Evolutionary conservation across 2,329 filamentous ascomycete species (phyloP), one percentile per base, ranked within the genome.

Genomic region (Tolypocladium amazonense): DNA sequence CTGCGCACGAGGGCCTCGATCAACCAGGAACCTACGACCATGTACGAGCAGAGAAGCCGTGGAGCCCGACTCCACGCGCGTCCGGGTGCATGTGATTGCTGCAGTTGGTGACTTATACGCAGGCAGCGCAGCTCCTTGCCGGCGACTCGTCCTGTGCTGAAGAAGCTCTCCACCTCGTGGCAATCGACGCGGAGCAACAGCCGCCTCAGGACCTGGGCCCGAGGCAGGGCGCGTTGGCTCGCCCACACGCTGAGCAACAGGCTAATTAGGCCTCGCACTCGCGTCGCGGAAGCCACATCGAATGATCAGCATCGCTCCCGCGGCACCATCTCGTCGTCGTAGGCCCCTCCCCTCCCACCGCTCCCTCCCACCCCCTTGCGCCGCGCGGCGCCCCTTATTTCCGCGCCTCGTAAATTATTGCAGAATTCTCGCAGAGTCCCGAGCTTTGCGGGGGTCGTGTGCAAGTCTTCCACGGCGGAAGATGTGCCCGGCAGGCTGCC

Each of bases 231-330:
- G 45, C 25, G 12, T 23, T 27, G 43, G n/a, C n/a, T n/a, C n/a
- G n/a, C n/a, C 12, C 8, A 14, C n/a, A 12, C 43, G 12, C 43
- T 25, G 20, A 14, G 45, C 25, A 0, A 14, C 25, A 33, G 25
- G 27, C 3, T 2, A 9, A 25, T 15, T 25, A 52, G 20, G 9
- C 20, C 3, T 53, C 50, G 50, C 30, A 11, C 47, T 52, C 47
- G 43, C 18, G 30, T 47, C n/a, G 9, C 6, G 7, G 27, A 30
- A 35, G 39, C 20, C 43, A 25, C 43, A 58, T 58, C 57, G 57
- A 47, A 56, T 39, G 52, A 59, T 59, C 53, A 56, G 41, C 58
- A 43, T 56, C 41, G 30, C 41, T 59, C 58, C 58, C 53, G 58
- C 58, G 33, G 52, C 41, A 47, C 33, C 27, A 33, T 33, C 4